Evolutionary conservation across 2,329 filamentous ascomycete genomes (phyloP).

Genomic region (Xylaria digitata): DNA sequence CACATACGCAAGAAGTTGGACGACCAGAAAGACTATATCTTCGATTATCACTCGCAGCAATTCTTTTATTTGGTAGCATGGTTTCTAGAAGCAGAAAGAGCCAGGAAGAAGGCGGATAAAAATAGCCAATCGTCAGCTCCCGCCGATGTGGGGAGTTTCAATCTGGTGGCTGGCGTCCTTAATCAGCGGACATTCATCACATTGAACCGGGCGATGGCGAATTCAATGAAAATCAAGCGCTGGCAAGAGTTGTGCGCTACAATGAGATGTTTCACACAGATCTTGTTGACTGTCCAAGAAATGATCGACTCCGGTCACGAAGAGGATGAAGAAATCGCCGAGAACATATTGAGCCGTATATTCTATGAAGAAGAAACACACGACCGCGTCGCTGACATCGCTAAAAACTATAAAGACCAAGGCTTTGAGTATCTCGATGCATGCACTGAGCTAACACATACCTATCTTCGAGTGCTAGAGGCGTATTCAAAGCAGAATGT

Average conservation of each 20-base stretch:
- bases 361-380: slow-evolving; percentile 98
- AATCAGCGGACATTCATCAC: slow-evolving; percentile 96
- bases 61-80: slow-evolving; percentile 94
- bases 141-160: slow-evolving; percentile 79
- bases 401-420: slow-evolving; percentile 91
- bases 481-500: slow-evolving; percentile 94
- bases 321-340: slow-evolving; percentile 97
- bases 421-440: slow-evolving; percentile 94
- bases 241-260: slow-evolving; percentile 89
- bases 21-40: slow-evolving; percentile 84
- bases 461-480: slow-evolving; percentile 92
- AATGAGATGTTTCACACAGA: slow-evolving; percentile 95
- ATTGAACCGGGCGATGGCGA: slow-evolving; percentile 84
- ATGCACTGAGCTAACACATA: slow-evolving; percentile 88
- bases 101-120: slow-evolving; percentile 69
- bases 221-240: slow-evolving; percentile 81
- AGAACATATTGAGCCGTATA: slow-evolving; percentile 96
- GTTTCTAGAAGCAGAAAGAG: slow-evolving; percentile 89
- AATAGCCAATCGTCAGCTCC: slow-evolving; percentile 55
- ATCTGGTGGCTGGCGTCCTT: slow-evolving; percentile 86
- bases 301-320: slow-evolving; percentile 87
- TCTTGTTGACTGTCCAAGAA: slow-evolving; percentile 89
- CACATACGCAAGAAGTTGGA: slow-evolving; percentile 91
- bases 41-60: slow-evolving; percentile 81
- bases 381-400: slow-evolving; percentile 82